phyloP scores from a whole-genome alignment of 768 basidiomycete genomes.

The Boletus tomentosulus region DNA sequence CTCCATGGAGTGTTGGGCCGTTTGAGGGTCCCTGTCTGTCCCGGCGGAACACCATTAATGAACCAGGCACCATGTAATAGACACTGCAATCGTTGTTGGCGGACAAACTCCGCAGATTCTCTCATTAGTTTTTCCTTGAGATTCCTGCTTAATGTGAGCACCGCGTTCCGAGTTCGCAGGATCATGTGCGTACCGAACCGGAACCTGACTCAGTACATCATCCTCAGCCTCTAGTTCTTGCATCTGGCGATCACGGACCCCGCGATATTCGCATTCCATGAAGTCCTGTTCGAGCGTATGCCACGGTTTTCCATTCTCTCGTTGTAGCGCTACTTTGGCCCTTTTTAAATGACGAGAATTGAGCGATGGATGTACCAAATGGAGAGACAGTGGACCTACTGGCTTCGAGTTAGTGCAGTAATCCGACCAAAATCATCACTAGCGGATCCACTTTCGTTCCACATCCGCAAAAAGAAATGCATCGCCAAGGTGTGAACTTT shows the following conservation, averaged over 20 bases:
- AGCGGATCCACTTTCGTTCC: slow-evolving; percentile 82
- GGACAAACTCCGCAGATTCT: slow-evolving; percentile 87
- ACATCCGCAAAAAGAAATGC: slow-evolving; percentile 89
- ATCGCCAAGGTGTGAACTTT: slow-evolving; percentile 78
- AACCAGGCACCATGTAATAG: slow-evolving; percentile 91
- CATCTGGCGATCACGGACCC: slow-evolving; percentile 86
- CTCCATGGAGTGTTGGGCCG: slow-evolving; percentile 72
- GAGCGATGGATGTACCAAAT: background rate
- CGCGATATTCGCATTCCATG: slow-evolving; percentile 76
- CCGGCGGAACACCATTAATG: slow-evolving; percentile 64
- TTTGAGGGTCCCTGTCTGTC: slow-evolving; percentile 40
- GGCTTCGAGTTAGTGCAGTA: slow-evolving; percentile 73
- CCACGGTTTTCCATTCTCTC: slow-evolving; percentile 75
- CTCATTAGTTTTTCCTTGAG: slow-evolving; percentile 81
- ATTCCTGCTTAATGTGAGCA: slow-evolving; percentile 48
- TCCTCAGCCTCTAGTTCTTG: slow-evolving; percentile 86
- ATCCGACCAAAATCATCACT: slow-evolving; percentile 75
- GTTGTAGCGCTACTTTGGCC: slow-evolving; percentile 69
- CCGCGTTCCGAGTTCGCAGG: background rate
- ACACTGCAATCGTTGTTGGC: slow-evolving; percentile 85
- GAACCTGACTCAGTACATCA: slow-evolving; percentile 79
- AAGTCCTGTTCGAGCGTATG: slow-evolving; percentile 81
- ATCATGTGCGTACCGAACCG: slow-evolving; percentile 61
- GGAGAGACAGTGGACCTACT: slow-evolving; percentile 47
- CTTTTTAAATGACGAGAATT: slow-evolving; percentile 35